phyloP scores from a whole-genome alignment of 495 filamentous ascomycete genomes.

The Penicillium atrosanguineum region DNA sequence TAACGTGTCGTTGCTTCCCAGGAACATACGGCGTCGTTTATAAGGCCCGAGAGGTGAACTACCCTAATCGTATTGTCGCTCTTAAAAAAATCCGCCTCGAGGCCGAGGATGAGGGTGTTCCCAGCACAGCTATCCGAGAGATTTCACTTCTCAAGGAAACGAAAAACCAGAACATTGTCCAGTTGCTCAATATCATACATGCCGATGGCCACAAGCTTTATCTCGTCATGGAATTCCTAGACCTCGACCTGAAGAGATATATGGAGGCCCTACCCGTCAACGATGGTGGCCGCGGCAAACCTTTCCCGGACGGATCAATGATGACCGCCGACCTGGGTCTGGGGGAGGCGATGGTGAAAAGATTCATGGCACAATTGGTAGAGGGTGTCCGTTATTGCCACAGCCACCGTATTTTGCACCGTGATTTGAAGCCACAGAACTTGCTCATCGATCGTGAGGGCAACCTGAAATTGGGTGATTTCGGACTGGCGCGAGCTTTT shows the following conservation, averaged over 20 bases:
- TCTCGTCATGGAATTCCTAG: constrained; percentile 91
- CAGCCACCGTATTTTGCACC: constrained; percentile 89
- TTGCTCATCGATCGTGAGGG: constrained; percentile 91
- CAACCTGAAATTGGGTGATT: constrained; percentile 96
- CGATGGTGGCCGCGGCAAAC: constrained; percentile 85
- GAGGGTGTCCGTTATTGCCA: constrained; percentile 94
- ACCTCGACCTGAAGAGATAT: constrained; percentile 95
- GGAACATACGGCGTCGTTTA: constrained; percentile 93
- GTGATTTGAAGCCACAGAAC: constrained; percentile 98
- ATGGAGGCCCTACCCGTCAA: constrained; percentile 94
- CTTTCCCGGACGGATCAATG: constrained; percentile 75
- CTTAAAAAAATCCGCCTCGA: constrained; percentile 98
- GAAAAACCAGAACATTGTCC: constrained; percentile 92
- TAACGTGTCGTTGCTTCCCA: constrained; percentile 33
- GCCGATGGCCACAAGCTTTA: constrained; percentile 96
- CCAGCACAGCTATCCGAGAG: constrained; percentile 93
- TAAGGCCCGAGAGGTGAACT: constrained; percentile 80
- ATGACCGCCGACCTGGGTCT: constrained; percentile 71
- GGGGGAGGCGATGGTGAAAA: constrained; percentile 89
- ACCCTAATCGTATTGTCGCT: constrained; percentile 80
- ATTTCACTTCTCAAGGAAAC: constrained; percentile 97
- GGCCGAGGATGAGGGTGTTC: constrained; percentile 95
- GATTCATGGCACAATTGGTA: constrained; percentile 94
- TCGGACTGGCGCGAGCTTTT: constrained; percentile 93
- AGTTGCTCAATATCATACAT: constrained; percentile 90